Evolutionary conservation across 2,329 filamentous ascomycete species (phyloP), one percentile per base, ranked within the genome.

Genomic region (Nectriaceae sp.): DNA sequence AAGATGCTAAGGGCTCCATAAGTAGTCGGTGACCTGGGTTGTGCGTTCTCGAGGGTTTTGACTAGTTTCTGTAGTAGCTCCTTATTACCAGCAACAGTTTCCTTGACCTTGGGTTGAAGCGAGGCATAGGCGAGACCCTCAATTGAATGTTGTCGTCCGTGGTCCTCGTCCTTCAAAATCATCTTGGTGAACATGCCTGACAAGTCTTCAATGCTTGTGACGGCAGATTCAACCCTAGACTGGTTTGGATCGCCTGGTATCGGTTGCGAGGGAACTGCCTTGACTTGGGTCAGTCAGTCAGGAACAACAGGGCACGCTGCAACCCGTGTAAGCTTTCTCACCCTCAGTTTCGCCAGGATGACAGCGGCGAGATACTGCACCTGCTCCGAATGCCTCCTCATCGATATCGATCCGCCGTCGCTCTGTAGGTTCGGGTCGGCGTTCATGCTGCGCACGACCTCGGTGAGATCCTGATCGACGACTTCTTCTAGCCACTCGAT

Each of bases 41-140:
- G 75, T 6, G 84, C 77, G 13, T 79, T 74, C 20, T 73, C 68
- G 44, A 93, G 75, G 2, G 79, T 78, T 47, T 82, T 75, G 44
- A 95, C 79, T 4, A 97, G 76, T 44, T 78, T 81, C 56, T 83
- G 81, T 22, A 97, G 71, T 40, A 97, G 84, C 6, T 74, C 69
- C 4, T 75, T 66, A 63, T 97, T 88, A 41, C 78, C 78, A 11
- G 84, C 83, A 10, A 97, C 77, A 41, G 85, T 81, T 66, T 97
- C 90, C 67, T 96, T 96, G 49, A 97, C 83, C 50, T 83, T 84
- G 5, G 93, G 84, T 61, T 90, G 90, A 31, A 97, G 79, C 10
- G 93, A 96, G 4, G 91, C 87, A 67, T 96, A 97, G 13, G 93
- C 94, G 51, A 99, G 75, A 5, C 93, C 94, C 71, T 99, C 94